Percentiles rank a stretch among this genome's conserved stretches.
These are phyloP conservation scores for Achaetomium macrosporum DNA, from an alignment of 2,329 filamentous ascomycete genomes.

Conservation along the genomic window DNA sequence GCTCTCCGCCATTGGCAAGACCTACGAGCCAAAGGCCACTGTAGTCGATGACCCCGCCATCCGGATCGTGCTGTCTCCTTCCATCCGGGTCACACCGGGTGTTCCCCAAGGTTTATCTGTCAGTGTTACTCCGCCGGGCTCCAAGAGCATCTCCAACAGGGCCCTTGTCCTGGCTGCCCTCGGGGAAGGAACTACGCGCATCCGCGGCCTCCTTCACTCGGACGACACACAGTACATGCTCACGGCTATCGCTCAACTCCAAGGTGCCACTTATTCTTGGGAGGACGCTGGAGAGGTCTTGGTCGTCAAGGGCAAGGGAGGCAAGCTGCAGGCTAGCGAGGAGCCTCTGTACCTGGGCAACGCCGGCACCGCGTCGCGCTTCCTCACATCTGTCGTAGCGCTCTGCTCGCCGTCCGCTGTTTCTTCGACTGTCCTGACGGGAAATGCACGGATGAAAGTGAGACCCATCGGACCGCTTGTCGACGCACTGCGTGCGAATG, in stretches of 20 bases:
- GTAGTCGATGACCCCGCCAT: conserved; percentile 84
- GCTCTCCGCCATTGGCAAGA: conserved; percentile 81
- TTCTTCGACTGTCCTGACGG: conserved; percentile 74
- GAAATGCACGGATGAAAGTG: conserved; percentile 94
- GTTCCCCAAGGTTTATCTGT: conserved; percentile 61
- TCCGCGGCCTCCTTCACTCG: conserved; percentile 90
- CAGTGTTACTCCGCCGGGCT: conserved; percentile 82
- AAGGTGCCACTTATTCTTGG: conserved; percentile 86
- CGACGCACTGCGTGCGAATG: conserved; percentile 80
- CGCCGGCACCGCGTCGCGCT: conserved; percentile 90
- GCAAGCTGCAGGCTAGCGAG: conserved; percentile 67
- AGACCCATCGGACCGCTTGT: conserved; percentile 90
- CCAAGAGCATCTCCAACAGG: conserved; percentile 95
- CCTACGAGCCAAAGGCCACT: conserved; percentile 80
- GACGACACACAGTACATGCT: conserved; percentile 98
- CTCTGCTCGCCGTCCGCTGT: conserved; percentile 64
- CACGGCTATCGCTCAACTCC: conserved; percentile 76
- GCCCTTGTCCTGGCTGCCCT: conserved; percentile 91
- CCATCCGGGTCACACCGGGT: conserved; percentile 66
- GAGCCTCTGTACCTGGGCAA: conserved; percentile 89
- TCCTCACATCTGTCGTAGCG: conserved; percentile 85
- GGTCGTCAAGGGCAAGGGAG: conserved; percentile 86
- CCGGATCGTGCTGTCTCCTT: conserved; percentile 73
- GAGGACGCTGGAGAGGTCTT: conserved; percentile 90
- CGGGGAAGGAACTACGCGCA: conserved; percentile 75